A percentile compares a stretch with the other conserved stretches of the same genome.
Evolutionary conservation across 139 green algal genomes (phyloP).

Genomic region (Desmodesmus armatus): DNA sequence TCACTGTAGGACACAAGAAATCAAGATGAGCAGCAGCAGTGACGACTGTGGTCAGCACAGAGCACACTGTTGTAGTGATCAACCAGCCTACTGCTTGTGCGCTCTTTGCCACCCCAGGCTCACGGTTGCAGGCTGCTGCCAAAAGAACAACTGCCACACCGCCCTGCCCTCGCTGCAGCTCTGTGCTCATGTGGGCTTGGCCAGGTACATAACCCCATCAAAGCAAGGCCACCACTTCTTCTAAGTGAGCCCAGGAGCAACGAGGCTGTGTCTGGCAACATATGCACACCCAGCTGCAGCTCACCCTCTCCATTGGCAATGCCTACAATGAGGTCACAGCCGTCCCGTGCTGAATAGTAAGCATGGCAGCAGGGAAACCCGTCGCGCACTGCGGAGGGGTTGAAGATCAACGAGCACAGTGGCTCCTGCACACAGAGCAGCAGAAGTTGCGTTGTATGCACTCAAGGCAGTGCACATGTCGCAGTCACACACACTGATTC

Average conservation of each 20-base stretch:
- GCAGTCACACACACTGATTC: neutral
- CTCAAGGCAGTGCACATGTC: neutral
- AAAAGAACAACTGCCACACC: no score
- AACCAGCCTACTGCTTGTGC: no score
- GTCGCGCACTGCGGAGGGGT: constrained; percentile 10
- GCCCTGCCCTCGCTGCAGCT: no score
- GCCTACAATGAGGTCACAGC: constrained; percentile 76
- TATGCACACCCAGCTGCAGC: neutral
- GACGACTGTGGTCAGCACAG: no score
- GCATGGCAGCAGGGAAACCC: constrained; percentile 62
- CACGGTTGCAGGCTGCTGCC: no score
- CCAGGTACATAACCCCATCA: no score
- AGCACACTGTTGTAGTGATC: no score
- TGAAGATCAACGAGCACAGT: constrained; percentile 53
- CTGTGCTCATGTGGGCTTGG: no score
- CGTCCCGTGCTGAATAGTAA: constrained; percentile 60
- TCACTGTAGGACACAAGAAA: constrained; percentile 63
- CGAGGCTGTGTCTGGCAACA: neutral
- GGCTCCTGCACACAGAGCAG: constrained; percentile 45
- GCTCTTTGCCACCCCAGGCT: no score
- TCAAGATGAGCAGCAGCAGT: neutral
- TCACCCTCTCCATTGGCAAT: constrained; percentile 75
- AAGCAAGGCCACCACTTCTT: no score
- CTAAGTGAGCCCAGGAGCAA: no score
- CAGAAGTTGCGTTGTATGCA: no score